Percentiles rank a stretch among this genome's conserved stretches.
These are phyloP conservation scores for Pichia nakasei DNA, from an alignment of 805 yeast genomes.

Conservation along the genomic window DNA sequence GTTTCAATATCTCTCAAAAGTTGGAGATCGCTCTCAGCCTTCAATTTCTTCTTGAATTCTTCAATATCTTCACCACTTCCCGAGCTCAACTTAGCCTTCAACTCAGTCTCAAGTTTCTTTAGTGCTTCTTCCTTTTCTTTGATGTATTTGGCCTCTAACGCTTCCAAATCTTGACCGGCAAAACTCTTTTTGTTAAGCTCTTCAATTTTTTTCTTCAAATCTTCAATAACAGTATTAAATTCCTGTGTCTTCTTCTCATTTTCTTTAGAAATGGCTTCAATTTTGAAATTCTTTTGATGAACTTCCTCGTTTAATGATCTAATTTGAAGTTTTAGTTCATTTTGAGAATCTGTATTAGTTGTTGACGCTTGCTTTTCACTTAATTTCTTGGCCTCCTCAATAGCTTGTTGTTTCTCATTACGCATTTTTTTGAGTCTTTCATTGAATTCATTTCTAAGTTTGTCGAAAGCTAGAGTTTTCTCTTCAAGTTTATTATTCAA, in stretches of 20 bases:
- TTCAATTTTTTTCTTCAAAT: slow-evolving; percentile 2
- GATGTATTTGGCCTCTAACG: slow-evolving; percentile 11
- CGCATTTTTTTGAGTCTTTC: slow-evolving; percentile 23
- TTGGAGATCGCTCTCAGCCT: slow-evolving; percentile 24
- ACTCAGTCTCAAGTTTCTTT: slow-evolving; percentile 15
- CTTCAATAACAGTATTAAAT: slow-evolving; percentile 1
- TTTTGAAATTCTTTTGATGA: slow-evolving; percentile 10
- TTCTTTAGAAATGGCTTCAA: not conserved
- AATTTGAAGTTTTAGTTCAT: slow-evolving; percentile 15
- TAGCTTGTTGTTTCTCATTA: slow-evolving; percentile 15
- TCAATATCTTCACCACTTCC: slow-evolving; percentile 14
- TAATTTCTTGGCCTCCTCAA: slow-evolving; percentile 9
- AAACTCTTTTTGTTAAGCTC: not conserved
- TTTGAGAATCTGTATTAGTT: slow-evolving; percentile 10
- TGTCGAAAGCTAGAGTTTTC: slow-evolving; percentile 19
- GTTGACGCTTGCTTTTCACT: slow-evolving; percentile 12
- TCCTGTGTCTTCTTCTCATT: slow-evolving; percentile 1
- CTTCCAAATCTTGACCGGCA: slow-evolving; percentile 6
- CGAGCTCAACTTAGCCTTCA: slow-evolving; percentile 7
- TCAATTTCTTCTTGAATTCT: slow-evolving; percentile 12
- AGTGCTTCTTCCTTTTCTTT: slow-evolving; percentile 16
- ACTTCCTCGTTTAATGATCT: slow-evolving; percentile 10
- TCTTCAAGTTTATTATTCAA: slow-evolving; percentile 12
- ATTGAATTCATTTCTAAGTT: slow-evolving; percentile 24
- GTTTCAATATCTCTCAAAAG: slow-evolving; percentile 23